Base-by-base conservation (phyloP, 2,329 filamentous ascomycete genomes). In the Sclerotinia spermophila region DNA sequence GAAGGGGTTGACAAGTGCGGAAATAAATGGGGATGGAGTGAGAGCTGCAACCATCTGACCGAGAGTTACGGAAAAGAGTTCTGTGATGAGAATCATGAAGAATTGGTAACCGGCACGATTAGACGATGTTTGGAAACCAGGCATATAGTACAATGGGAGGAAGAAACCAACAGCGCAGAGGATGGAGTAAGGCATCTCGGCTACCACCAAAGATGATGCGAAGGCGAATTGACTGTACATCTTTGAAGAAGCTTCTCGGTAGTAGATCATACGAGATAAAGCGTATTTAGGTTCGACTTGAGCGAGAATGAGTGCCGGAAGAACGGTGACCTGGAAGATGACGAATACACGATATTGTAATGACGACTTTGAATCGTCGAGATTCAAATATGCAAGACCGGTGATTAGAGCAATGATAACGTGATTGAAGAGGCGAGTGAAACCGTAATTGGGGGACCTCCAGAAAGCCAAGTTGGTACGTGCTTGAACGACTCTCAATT, bases 291-390 rank as follows among this genome's bases (percentile, higher is more conserved):
- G 88, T 80, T 97, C 91, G 68, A 96, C 91, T 78, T 96, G 93
- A 1, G 90, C 89, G 70, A 97, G 88, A 79, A 97, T 93, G 42
- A 96, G 84, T 1, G 92, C 92, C 0, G 93, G 93, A 38, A 97
- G 85, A 33, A 97, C 92, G 0, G 92, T 93, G 67, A 94, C 88
- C 79, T 96, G 93, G 86, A 97, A 97, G 80, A 96, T 92, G 80
- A 95, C 88, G 81, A 97, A 97, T 73, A 97, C 87, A 72, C 90
- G 90, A 83, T 96, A 92, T 80, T 97, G 94, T 6, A 97, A 85
- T 1, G 90, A 92, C 1, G 90, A 83, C 15, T 91, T 87, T 3
- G 91, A 93, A 77, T 94, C 82, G 78, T 95, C 89, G 13, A 97
- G 87, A 72, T 93, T 87, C 62, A 96, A 83, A 80, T 91, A 97